Evolutionary conservation across 1,284 basidiomycete species (phyloP).

Genomic region (Leccinum ponderosum): DNA sequence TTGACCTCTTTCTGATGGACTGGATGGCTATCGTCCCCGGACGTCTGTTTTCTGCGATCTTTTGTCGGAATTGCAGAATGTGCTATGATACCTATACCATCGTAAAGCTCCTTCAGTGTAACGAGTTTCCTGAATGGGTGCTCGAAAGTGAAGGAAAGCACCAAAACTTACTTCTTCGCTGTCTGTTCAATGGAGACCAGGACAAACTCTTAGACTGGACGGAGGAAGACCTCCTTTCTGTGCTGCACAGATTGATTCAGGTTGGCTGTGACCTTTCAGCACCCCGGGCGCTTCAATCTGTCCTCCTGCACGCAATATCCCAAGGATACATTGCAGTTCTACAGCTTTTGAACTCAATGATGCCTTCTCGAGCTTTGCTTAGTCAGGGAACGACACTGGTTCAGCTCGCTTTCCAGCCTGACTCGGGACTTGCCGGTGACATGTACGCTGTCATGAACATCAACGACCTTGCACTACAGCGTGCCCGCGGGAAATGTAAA

Average conservation of each 20-base stretch:
- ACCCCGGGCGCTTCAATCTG: neutral
- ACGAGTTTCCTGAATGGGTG: constrained; percentile 8
- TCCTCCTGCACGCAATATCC: no score
- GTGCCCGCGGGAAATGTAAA: no score
- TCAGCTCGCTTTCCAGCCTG: no score
- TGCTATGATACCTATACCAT: neutral
- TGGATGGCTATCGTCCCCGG: neutral
- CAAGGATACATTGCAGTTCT: no score
- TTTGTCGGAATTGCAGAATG: neutral
- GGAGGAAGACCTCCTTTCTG: neutral
- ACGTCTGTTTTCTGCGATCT: neutral
- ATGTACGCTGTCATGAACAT: no score
- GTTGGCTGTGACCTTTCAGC: neutral
- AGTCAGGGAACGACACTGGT: no score
- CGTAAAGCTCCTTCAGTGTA: neutral
- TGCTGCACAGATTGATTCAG: constrained; percentile 1
- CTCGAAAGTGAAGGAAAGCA: neutral
- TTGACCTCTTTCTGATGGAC: neutral
- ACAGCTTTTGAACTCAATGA: no score
- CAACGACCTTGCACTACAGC: no score
- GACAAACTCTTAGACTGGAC: neutral
- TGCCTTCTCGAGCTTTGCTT: no score
- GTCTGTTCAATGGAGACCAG: neutral
- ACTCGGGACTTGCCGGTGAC: no score
- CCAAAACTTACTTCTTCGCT: neutral